These are phyloP conservation scores for Alternaria sp. DNA, from an alignment of 2,329 filamentous ascomycete species.

Conservation along the genomic window DNA sequence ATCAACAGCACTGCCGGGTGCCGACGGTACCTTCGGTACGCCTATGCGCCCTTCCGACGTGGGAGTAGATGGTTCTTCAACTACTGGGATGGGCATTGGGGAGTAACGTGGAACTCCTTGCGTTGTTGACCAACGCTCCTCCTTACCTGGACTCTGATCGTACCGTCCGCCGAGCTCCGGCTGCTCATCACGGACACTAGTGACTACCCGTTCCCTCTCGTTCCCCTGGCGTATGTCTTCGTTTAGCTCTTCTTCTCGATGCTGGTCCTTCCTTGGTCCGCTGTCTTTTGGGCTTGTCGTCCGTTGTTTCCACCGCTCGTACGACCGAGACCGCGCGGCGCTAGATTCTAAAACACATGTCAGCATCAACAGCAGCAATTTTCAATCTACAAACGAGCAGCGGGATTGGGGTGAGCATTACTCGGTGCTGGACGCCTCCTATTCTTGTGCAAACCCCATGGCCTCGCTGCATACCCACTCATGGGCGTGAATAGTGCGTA, in stretches of 20 bases:
- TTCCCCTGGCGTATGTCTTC: not conserved
- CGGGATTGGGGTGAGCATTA: slow-evolving; percentile 33
- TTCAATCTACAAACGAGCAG: slow-evolving; percentile 22
- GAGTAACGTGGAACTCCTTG: slow-evolving; percentile 6
- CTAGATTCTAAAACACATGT: slow-evolving; percentile 14
- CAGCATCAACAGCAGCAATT: slow-evolving; percentile 19
- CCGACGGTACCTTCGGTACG: slow-evolving; percentile 1
- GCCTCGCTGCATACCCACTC: slow-evolving; percentile 12
- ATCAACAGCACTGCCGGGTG: slow-evolving; percentile 1
- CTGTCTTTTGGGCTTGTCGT: slow-evolving; percentile 3
- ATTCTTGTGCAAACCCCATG: slow-evolving; percentile 22
- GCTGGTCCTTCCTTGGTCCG: not conserved
- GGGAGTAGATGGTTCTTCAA: slow-evolving; percentile 12
- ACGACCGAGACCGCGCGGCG: slow-evolving; percentile 6
- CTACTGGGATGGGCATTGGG: slow-evolving; percentile 9
- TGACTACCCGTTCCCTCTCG: slow-evolving; percentile 5
- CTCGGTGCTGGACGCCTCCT: slow-evolving; percentile 28
- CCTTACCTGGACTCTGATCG: not conserved
- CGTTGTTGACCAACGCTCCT: not conserved
- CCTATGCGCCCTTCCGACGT: not conserved
- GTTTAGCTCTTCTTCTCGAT: not conserved
- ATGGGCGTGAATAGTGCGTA: slow-evolving; percentile 32
- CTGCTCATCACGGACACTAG: not conserved
- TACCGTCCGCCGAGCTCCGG: slow-evolving; percentile 8
- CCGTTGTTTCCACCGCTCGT: slow-evolving; percentile 4